Percentiles rank a stretch among this genome's conserved stretches.
phyloP scores from a whole-genome alignment of 23 red algal genomes.

The Cyanidiococcus yangmingshanensis region DNA sequence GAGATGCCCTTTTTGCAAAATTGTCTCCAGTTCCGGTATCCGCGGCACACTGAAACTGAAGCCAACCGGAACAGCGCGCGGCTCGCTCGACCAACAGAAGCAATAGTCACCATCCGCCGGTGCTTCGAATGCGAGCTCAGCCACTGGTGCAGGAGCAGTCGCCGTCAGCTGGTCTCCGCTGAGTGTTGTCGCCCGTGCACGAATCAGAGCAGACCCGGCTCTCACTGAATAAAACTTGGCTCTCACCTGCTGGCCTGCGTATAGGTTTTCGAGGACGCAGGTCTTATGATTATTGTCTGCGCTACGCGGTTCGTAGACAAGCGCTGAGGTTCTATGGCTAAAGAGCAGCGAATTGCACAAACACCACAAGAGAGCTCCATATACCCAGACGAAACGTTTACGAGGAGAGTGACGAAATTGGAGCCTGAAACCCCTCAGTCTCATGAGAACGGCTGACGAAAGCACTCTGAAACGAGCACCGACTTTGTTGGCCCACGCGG shows the following conservation, averaged over 20 bases:
- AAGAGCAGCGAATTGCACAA: no score
- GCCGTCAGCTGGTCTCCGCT: background rate
- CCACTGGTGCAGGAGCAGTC: background rate
- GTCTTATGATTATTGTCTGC: background rate
- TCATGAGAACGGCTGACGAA: no score
- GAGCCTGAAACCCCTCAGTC: no score
- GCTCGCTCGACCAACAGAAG: background rate
- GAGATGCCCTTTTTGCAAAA: background rate
- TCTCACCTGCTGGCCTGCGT: background rate
- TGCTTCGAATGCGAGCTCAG: background rate
- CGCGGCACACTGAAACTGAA: background rate
- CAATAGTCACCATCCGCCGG: slow-evolving; percentile 2
- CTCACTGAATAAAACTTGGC: background rate
- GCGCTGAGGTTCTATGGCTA: no score
- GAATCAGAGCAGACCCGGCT: background rate
- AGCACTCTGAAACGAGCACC: no score
- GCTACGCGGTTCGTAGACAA: background rate
- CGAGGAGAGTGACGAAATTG: no score
- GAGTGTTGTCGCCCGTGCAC: background rate
- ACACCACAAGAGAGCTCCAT: no score
- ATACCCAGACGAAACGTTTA: no score
- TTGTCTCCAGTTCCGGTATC: background rate
- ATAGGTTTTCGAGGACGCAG: background rate
- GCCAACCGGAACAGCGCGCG: background rate
- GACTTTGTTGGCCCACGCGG: no score